Percentiles rank a stretch among this genome's conserved stretches.
Conservation (phyloP, 805 yeast genomes). For the Ogataea zsoltii region DNA sequence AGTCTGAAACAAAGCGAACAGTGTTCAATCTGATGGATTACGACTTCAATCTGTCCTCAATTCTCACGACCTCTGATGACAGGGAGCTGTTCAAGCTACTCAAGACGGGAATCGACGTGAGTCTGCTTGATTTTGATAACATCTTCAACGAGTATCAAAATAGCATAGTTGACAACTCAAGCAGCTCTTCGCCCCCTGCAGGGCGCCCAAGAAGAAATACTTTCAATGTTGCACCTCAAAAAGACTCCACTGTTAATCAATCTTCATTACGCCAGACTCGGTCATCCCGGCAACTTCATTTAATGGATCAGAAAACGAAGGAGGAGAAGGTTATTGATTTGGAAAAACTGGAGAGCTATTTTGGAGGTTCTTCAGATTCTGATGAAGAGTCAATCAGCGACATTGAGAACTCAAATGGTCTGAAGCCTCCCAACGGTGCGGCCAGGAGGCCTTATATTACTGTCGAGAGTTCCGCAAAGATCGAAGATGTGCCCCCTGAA, state of each 20-base stretch:
- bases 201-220: constrained; percentile 33
- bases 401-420: background rate
- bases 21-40: constrained; percentile 34
- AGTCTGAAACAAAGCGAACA: constrained; percentile 24
- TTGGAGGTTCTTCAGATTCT: constrained; percentile 29
- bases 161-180: background rate
- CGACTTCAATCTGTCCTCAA: constrained; percentile 32
- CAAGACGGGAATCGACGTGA: constrained; percentile 27
- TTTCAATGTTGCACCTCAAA: constrained; percentile 23
- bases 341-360: constrained; percentile 32
- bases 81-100: constrained; percentile 28
- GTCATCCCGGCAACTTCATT: constrained; percentile 31
- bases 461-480: background rate
- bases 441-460: background rate
- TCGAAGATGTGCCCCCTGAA: background rate
- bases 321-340: constrained; percentile 29
- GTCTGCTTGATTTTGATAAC: constrained; percentile 28
- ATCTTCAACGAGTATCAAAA: constrained; percentile 24
- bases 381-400: constrained; percentile 10
- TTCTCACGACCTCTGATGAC: constrained; percentile 29
- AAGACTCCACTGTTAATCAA: constrained; percentile 8
- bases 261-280: constrained; percentile 28
- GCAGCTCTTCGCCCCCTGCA: constrained; percentile 2
- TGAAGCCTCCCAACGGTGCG: background rate
- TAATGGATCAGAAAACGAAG: constrained; percentile 23